These are phyloP conservation scores for Tetracladium marchalianum DNA, from an alignment of 495 filamentous ascomycete species.

Conservation along the genomic window DNA sequence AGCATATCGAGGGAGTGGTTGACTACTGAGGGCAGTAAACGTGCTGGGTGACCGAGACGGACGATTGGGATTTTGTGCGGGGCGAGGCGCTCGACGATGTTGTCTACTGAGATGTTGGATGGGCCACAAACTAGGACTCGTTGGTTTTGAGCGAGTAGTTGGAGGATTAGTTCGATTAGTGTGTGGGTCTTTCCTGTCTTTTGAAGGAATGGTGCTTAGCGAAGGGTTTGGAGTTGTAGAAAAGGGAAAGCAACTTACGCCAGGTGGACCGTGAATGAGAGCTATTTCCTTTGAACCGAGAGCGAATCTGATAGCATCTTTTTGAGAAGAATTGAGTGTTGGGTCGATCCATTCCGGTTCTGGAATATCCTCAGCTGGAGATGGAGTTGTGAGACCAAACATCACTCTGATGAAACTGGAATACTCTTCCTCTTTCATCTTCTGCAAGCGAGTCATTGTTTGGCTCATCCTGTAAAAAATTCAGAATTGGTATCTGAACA, in stretches of 20 bases:
- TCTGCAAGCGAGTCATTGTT: slow-evolving; percentile 70
- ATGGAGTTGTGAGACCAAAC: slow-evolving; percentile 61
- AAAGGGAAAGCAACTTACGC: slow-evolving; percentile 32
- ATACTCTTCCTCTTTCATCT: slow-evolving; percentile 60
- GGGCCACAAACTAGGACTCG: slow-evolving; percentile 88
- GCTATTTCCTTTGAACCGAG: slow-evolving; percentile 75
- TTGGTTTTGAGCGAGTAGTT: slow-evolving; percentile 60
- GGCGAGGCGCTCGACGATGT: slow-evolving; percentile 90
- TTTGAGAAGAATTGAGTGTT: slow-evolving; percentile 79
- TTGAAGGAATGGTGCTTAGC: neutral
- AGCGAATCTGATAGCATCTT: slow-evolving; percentile 83
- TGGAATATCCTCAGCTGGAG: slow-evolving; percentile 38
- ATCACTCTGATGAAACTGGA: slow-evolving; percentile 70
- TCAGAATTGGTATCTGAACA: neutral
- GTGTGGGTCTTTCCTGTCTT: slow-evolving; percentile 95
- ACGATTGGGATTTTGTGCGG: slow-evolving; percentile 78
- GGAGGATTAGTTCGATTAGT: slow-evolving; percentile 85
- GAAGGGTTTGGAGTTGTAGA: neutral
- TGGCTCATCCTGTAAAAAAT: slow-evolving; percentile 62
- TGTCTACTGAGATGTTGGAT: slow-evolving; percentile 94
- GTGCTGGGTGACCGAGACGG: slow-evolving; percentile 85
- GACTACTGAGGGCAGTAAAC: slow-evolving; percentile 79
- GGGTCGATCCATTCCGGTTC: slow-evolving; percentile 56
- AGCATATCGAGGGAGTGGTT: slow-evolving; percentile 85
- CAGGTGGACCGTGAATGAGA: slow-evolving; percentile 90